Conservation (phyloP, 2,329 filamentous ascomycete species). For the Colletotrichum falcatum region DNA sequence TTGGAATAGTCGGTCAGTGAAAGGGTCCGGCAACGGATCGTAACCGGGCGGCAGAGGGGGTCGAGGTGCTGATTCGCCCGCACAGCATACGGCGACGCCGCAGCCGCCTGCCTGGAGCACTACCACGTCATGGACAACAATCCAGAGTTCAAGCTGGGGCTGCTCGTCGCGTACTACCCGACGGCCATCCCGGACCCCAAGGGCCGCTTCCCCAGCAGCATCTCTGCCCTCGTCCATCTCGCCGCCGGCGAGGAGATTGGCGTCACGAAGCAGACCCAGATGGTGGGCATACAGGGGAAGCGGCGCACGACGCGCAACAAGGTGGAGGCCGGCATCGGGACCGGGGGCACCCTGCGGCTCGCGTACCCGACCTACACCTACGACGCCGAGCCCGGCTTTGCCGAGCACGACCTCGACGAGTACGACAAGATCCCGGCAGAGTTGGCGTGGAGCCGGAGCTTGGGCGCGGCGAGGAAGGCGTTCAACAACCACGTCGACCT, state of each 20-base stretch:
- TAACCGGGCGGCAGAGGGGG: too few species aligned
- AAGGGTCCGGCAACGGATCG: accelerated
- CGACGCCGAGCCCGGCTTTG: constrained; percentile 72
- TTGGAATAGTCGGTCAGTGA: constrained; percentile 56
- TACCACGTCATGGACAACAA: constrained; percentile 60
- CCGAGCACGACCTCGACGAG: constrained; percentile 76
- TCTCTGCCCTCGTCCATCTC: constrained; percentile 56
- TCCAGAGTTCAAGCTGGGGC: constrained; percentile 55
- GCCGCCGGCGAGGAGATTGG: constrained; percentile 53
- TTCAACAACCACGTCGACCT: constrained; percentile 74
- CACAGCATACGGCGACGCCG: constrained; percentile 58
- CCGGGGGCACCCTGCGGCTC: constrained; percentile 51
- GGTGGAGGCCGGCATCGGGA: constrained; percentile 53
- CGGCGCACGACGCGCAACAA: constrained; percentile 50
- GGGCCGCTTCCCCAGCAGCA: constrained; percentile 54
- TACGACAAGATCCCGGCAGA: constrained; percentile 73
- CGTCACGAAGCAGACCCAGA: constrained; percentile 56
- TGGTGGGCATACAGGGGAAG: constrained; percentile 60
- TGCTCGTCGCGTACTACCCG: constrained; percentile 60
- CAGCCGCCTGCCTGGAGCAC: constrained; percentile 56
- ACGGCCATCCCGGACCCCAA: constrained; percentile 57
- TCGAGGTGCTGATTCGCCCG: not conserved
- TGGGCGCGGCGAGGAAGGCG: constrained; percentile 69
- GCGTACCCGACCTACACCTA: constrained; percentile 58
- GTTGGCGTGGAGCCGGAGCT: constrained; percentile 76